phyloP scores from a whole-genome alignment of 768 basidiomycete species.

The Phallus indusiatus region DNA sequence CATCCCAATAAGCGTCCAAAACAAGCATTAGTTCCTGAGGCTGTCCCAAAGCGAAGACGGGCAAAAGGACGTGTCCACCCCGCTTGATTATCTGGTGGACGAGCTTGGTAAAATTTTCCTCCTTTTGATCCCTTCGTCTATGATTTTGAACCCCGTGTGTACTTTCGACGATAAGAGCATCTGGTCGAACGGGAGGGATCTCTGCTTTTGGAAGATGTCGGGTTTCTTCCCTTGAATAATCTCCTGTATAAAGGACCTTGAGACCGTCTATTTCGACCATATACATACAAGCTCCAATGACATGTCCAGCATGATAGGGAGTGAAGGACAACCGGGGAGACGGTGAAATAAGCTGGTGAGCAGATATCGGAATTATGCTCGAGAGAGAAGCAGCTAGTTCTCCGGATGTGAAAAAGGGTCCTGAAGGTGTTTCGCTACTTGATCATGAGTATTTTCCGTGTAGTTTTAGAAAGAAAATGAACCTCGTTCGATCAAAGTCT shows the following conservation, averaged over 20 bases:
- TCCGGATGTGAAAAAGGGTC: conserved; percentile 69
- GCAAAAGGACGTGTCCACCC: conserved; percentile 88
- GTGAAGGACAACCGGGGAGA: conserved; percentile 93
- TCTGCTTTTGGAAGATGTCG: conserved; percentile 95
- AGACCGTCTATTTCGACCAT: conserved; percentile 94
- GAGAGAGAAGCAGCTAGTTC: conserved; percentile 79
- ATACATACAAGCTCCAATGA: conserved; percentile 97
- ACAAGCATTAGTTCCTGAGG: conserved; percentile 93
- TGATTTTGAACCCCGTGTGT: conserved; percentile 93
- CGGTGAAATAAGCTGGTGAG: conserved; percentile 84
- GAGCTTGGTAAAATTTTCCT: conserved; percentile 78
- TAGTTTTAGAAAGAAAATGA: conserved; percentile 17
- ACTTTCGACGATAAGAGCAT: conserved; percentile 96
- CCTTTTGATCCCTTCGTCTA: conserved; percentile 90
- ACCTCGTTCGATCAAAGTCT: conserved; percentile 95
- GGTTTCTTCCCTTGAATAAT: conserved; percentile 97
- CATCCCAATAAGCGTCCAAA: conserved; percentile 95
- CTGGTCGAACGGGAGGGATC: conserved; percentile 83
- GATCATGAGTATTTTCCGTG: conserved; percentile 1
- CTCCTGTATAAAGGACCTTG: conserved; percentile 95
- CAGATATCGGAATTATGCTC: conserved; percentile 89
- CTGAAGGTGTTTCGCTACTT: conserved; percentile 52
- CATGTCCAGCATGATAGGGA: conserved; percentile 96
- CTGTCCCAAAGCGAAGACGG: conserved; percentile 88
- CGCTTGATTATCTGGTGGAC: conserved; percentile 86